A percentile compares a stretch with the other conserved stretches of the same genome.
Evolutionary conservation across 1,139 yeast species (phyloP).

Genomic region (Lodderomyces pseudojiufengensis): DNA sequence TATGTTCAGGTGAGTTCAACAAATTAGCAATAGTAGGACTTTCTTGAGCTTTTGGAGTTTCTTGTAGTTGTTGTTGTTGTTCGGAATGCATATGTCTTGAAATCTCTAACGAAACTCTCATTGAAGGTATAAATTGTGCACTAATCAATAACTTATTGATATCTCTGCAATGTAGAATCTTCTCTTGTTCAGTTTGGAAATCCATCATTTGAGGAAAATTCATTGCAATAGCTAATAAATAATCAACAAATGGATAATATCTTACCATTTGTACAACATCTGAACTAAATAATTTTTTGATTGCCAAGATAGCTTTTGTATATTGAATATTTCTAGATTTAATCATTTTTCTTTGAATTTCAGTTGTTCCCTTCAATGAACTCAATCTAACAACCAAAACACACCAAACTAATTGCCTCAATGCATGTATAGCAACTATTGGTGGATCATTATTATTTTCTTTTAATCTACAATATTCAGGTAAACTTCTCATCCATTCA

Average conservation of each 20-base stretch:
- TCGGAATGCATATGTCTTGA: slow-evolving; percentile 16
- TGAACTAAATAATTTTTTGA: slow-evolving; percentile 14
- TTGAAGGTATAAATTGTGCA: slow-evolving; percentile 15
- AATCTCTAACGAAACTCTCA: slow-evolving; percentile 17
- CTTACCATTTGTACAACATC: slow-evolving; percentile 11
- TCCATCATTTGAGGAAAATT: slow-evolving; percentile 21
- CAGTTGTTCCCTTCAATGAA: slow-evolving; percentile 12
- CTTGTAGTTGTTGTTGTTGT: slow-evolving; percentile 4
- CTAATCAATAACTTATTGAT: slow-evolving; percentile 13
- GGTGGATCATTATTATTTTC: slow-evolving; percentile 14
- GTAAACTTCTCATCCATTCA: slow-evolving; percentile 15
- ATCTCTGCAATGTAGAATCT: slow-evolving; percentile 11
- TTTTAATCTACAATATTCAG: slow-evolving; percentile 16
- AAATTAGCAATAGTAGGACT: slow-evolving; percentile 15
- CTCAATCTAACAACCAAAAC: slow-evolving; percentile 18
- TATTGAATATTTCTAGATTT: slow-evolving; percentile 17
- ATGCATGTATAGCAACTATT: slow-evolving; percentile 16
- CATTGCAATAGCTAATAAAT: slow-evolving; percentile 17
- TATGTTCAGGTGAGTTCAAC: slow-evolving; percentile 11
- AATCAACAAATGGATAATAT: slow-evolving; percentile 20
- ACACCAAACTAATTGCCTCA: slow-evolving; percentile 19
- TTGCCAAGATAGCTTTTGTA: slow-evolving; percentile 15
- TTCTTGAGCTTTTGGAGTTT: slow-evolving; percentile 13
- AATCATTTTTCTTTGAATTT: slow-evolving; percentile 13
- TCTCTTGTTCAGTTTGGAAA: slow-evolving; percentile 12